Base-by-base conservation (phyloP, 2,329 filamentous ascomycete species). In the Sporothrix globosa region DNA sequence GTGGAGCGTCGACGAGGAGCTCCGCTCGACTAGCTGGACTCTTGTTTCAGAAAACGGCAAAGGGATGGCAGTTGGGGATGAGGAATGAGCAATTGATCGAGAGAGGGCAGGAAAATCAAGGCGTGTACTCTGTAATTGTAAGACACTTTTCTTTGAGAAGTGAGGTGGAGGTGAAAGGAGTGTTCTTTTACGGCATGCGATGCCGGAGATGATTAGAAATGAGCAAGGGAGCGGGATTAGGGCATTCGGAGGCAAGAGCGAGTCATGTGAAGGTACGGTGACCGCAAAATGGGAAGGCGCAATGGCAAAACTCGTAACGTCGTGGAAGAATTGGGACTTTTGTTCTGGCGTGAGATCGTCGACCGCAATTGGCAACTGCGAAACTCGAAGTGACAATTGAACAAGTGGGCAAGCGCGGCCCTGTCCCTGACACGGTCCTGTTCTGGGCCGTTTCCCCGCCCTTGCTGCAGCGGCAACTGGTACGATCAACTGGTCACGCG, bases 171-270 rank as follows among this genome's bases (percentile, higher is more conserved):
- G 48, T 63, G 58, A n/a, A 63, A 46, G 56, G 41, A 61, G 39
- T 17, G 39, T 11, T 3, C 11, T 27, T 46, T 46, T 46, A 13
- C n/a, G 24, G 39, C 41, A 24, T 14, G 39, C 21, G 58, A 46
- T 63, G 56, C 30, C n/a, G 34, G 56, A 39, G n/a, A 21, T 41
- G 56, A 61, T 61, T 61, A 63, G 58, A 63, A 63, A 63, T 63
- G 58, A 39, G 21, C 39, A 44, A 13, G 39, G 19, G 39, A 34
- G 34, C 53, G 27, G 53, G 53, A 30, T 30, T 56, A 14, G 54
- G 6, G 27, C 14, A 10, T 56, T 56, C 27, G 53, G 17, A 6
- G 56, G 39, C n/a, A 61, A 24, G 53, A 24, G 3, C 19, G 39
- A 24, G 7, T 5, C 11, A 39, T n/a, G 4, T 34, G 56, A 41